Base-by-base conservation (phyloP, 495 filamentous ascomycete genomes). In the Aspergillus indologenus region DNA sequence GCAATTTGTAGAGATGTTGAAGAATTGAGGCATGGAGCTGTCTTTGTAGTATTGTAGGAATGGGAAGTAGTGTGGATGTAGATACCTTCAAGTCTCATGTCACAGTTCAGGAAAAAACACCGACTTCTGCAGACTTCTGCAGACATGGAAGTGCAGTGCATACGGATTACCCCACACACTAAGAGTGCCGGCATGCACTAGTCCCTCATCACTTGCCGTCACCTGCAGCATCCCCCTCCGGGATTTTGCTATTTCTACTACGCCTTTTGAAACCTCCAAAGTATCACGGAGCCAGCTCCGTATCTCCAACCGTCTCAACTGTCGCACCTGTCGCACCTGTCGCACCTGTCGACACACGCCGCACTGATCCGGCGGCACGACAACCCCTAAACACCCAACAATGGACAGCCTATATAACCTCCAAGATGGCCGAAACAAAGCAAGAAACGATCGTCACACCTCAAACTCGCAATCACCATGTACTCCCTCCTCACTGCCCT, bases 211-310 rank as follows among this genome's bases (percentile, higher is more conserved):
- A 21, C 18, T 19, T 22, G 20, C 8, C 15, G 47, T 15, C 31
- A 21, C 48, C 9, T 29, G 26, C 48, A 40, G 26, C 48, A 40
- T 40, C 5, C 34, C 12, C 34, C 5, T 31, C 47, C 48, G 48
- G 48, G 23, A 51, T 51, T 29, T 51, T 51, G 8, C 48, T 51
- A n/a, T 51, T 51, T 51, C 48, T 11, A 51, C 19, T 31, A 15
- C 18, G 15, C 9, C 7, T 29, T 9, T 29, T 31, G 48, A 51
- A 51, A 51, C 48, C 19, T 29, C 48, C 6, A 26, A 51, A 51
- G 15, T 51, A 31, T 17, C 24, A 51, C 48, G 48, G 23, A 51
- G 23, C n/a, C 4, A 24, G 23, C 48, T 51, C 48, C 48, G 48
- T 23, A 5, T 17, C 23, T 17, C 23, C n/a, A 51, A 31, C 22